phyloP scores from a whole-genome alignment of 2,329 filamentous ascomycete species.

The Calonectria crousiana region DNA sequence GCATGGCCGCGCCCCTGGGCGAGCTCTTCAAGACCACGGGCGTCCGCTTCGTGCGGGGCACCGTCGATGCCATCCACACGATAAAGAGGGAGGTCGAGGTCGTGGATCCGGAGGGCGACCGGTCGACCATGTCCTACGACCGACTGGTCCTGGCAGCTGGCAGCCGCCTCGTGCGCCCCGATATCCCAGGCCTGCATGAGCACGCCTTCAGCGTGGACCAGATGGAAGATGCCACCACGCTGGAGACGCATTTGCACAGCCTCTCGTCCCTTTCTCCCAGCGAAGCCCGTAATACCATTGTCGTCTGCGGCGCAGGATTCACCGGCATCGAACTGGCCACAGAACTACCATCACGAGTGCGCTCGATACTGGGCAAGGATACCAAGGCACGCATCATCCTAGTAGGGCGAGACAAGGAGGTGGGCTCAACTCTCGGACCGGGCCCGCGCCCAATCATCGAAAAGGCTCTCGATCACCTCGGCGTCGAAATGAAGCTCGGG shows the following conservation, averaged over 20 bases:
- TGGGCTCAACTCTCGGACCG: slow-evolving; percentile 48
- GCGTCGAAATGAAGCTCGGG: slow-evolving; percentile 47
- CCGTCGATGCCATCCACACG: slow-evolving; percentile 32
- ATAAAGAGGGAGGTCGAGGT: slow-evolving; percentile 30
- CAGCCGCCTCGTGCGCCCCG: slow-evolving; percentile 46
- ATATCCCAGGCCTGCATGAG: slow-evolving; percentile 41
- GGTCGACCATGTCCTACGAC: slow-evolving; percentile 39
- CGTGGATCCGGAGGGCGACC: slow-evolving; percentile 9
- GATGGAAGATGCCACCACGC: slow-evolving; percentile 39
- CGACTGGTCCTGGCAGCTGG: slow-evolving; percentile 52
- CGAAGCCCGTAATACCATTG: slow-evolving; percentile 47
- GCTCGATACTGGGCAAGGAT: slow-evolving; percentile 29
- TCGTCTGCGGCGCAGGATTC: slow-evolving; percentile 50
- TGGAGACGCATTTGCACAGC: slow-evolving; percentile 45
- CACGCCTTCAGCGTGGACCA: slow-evolving; percentile 51
- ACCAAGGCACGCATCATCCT: slow-evolving; percentile 38
- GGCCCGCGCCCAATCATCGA: slow-evolving; percentile 48
- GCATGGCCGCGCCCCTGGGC: slow-evolving; percentile 31
- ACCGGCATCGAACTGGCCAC: slow-evolving; percentile 49
- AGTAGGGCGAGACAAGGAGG: slow-evolving; percentile 40
- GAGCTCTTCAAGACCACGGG: slow-evolving; percentile 42
- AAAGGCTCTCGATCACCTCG: slow-evolving; percentile 44
- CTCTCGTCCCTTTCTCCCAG: slow-evolving; percentile 35
- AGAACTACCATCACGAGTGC: slow-evolving; percentile 47
- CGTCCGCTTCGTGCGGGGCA: slow-evolving; percentile 43